Conservation (phyloP, 257 asterid species). For the Penstemon davidsonii region DNA sequence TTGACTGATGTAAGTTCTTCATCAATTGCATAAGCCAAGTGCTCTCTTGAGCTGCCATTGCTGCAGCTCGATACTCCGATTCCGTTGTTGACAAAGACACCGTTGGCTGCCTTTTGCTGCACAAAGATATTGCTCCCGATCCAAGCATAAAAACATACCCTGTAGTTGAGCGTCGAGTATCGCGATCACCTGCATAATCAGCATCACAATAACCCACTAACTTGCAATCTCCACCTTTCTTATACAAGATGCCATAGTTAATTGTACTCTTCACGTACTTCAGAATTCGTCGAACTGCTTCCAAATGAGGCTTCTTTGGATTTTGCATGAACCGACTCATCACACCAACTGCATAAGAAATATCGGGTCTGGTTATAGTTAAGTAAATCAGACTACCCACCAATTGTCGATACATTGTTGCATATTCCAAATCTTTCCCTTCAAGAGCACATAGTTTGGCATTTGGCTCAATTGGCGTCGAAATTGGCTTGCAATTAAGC, state of each 20-base stretch:
- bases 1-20: not conserved
- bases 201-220: constrained; percentile 13
- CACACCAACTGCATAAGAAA: too few relatives aligned
- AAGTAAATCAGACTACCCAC: too few relatives aligned
- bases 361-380: too few relatives aligned
- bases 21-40: not conserved
- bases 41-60: not conserved
- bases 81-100: not conserved
- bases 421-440: too few relatives aligned
- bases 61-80: not conserved
- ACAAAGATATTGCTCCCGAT: not conserved
- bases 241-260: not conserved
- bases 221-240: not conserved
- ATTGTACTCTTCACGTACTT: constrained; percentile 5
- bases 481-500: not conserved
- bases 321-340: too few relatives aligned
- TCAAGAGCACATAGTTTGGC: constrained; percentile 13
- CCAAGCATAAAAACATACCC: not conserved
- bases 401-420: too few relatives aligned
- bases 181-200: constrained; percentile 9
- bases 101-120: not conserved
- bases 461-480: not conserved
- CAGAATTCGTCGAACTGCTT: too few relatives aligned
- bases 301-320: too few relatives aligned
- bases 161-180: constrained; percentile 10